These are phyloP conservation scores for Nitzschia sp. DNA, from an alignment of 108 stramenopile species.

Conservation along the genomic window DNA sequence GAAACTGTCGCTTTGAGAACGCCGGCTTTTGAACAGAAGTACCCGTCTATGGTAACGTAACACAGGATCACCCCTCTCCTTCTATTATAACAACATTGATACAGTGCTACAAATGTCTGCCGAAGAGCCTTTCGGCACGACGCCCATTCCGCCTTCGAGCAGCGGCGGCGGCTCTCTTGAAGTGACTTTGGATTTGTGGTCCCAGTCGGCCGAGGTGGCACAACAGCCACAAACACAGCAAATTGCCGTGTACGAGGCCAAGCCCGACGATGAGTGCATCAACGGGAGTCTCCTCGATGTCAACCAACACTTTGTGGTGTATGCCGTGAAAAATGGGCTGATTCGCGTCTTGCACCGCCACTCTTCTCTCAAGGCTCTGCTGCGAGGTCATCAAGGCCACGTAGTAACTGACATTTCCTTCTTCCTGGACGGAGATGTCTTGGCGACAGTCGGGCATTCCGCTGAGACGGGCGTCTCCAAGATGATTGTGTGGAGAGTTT, in stretches of 20 bases:
- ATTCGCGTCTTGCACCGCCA: slow-evolving; percentile 78
- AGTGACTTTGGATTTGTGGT: slow-evolving; percentile 22
- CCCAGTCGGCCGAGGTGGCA: neutral
- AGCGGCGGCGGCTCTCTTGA: slow-evolving; percentile 10
- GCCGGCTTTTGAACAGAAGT: too few species aligned
- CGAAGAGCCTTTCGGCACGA: slow-evolving; percentile 37
- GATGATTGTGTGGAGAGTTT: slow-evolving; percentile 46
- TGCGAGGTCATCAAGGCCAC: slow-evolving; percentile 59
- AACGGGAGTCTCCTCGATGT: slow-evolving; percentile 55
- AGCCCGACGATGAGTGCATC: slow-evolving; percentile 29
- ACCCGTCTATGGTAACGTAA: too few species aligned
- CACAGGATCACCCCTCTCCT: too few species aligned
- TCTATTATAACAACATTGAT: too few species aligned
- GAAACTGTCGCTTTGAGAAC: too few species aligned
- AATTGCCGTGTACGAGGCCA: slow-evolving; percentile 43
- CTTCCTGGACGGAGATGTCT: slow-evolving; percentile 44
- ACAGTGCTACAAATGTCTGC: too few species aligned
- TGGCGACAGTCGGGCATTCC: slow-evolving; percentile 39
- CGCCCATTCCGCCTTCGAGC: slow-evolving; percentile 24
- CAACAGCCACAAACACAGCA: slow-evolving; percentile 59
- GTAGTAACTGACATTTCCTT: slow-evolving; percentile 46
- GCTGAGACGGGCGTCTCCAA: slow-evolving; percentile 34
- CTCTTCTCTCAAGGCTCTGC: slow-evolving; percentile 49
- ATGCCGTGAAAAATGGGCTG: slow-evolving; percentile 85
- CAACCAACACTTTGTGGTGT: slow-evolving; percentile 75